A percentile compares a stretch with the other conserved stretches of the same genome.
phyloP scores from a whole-genome alignment of 768 basidiomycete genomes.

The Zangia roseola region DNA sequence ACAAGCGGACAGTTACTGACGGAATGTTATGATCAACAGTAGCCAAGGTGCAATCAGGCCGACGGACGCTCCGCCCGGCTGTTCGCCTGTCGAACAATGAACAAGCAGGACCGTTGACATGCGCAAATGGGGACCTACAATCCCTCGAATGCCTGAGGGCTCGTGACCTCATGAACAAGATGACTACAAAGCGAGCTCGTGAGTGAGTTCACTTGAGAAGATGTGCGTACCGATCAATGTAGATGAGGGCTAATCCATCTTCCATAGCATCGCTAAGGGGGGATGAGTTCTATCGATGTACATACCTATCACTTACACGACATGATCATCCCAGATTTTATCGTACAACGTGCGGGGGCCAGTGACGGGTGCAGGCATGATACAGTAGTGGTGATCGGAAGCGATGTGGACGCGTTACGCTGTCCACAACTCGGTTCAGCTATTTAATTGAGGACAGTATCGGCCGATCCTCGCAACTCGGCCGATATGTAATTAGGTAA shows the following conservation, averaged over 20 bases:
- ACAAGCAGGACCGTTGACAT: constrained; percentile 5
- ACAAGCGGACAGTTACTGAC: constrained; percentile 42
- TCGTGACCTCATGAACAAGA: constrained; percentile 90
- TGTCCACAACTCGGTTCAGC: neutral
- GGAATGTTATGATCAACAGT: constrained; percentile 89
- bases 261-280: constrained; percentile 61
- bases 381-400: neutral
- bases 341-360: constrained; percentile 91
- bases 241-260: constrained; percentile 77
- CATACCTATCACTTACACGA: constrained; percentile 57
- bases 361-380: constrained; percentile 56
- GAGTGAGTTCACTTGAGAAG: neutral
- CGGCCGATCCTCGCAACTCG: constrained; percentile 16
- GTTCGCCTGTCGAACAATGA: constrained; percentile 48
- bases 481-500: constrained; percentile 13
- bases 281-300: constrained; percentile 14
- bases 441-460: constrained; percentile 4
- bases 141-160: constrained; percentile 89
- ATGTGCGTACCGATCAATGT: constrained; percentile 67
- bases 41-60: constrained; percentile 86
- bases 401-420: constrained; percentile 1
- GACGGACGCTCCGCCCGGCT: constrained; percentile 72
- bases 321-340: constrained; percentile 97
- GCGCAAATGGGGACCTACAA: constrained; percentile 45
- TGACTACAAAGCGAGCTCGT: constrained; percentile 34